These are phyloP conservation scores for Xylariomycetidae sp. DNA, from an alignment of 2,329 filamentous ascomycete genomes.

Conservation along the genomic window DNA sequence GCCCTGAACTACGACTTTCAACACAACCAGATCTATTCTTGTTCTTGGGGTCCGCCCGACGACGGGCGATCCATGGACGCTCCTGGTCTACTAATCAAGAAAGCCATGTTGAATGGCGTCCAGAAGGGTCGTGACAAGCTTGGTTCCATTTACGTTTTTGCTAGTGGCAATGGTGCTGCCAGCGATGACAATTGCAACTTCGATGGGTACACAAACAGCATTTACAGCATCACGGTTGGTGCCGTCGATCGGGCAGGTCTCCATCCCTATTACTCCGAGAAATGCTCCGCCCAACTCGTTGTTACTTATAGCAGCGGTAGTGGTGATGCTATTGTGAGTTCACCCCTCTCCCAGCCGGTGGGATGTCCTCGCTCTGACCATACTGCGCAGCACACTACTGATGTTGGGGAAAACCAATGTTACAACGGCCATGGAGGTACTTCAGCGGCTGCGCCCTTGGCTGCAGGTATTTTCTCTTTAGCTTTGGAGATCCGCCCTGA, in stretches of 20 bases:
- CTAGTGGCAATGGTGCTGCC: constrained; percentile 86
- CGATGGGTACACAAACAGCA: constrained; percentile 98
- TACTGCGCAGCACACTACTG: constrained; percentile 70
- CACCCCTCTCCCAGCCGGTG: background rate
- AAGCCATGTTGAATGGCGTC: constrained; percentile 87
- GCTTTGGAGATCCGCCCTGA: constrained; percentile 82
- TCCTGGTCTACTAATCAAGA: constrained; percentile 80
- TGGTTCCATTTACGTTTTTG: constrained; percentile 94
- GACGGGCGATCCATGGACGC: constrained; percentile 93
- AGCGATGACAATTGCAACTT: constrained; percentile 97
- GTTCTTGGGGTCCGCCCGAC: constrained; percentile 96
- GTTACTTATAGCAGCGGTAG: constrained; percentile 95
- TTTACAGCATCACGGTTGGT: constrained; percentile 96
- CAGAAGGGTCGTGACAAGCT: constrained; percentile 80
- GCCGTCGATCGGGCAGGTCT: constrained; percentile 80
- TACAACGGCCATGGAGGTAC: constrained; percentile 85
- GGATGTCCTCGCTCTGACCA: constrained; percentile 2
- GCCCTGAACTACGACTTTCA: constrained; percentile 91
- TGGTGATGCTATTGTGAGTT: constrained; percentile 71
- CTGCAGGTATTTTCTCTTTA: constrained; percentile 86
- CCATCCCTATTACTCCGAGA: constrained; percentile 96
- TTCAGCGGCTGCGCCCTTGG: constrained; percentile 89
- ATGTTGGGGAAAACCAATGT: constrained; percentile 80
- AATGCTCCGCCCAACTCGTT: constrained; percentile 90
- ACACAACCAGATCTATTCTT: constrained; percentile 95